Evolutionary conservation across 169 alveolate genomes (phyloP), one percentile per base, ranked within the genome.

Genomic region (Cryptosporidium sp.): DNA sequence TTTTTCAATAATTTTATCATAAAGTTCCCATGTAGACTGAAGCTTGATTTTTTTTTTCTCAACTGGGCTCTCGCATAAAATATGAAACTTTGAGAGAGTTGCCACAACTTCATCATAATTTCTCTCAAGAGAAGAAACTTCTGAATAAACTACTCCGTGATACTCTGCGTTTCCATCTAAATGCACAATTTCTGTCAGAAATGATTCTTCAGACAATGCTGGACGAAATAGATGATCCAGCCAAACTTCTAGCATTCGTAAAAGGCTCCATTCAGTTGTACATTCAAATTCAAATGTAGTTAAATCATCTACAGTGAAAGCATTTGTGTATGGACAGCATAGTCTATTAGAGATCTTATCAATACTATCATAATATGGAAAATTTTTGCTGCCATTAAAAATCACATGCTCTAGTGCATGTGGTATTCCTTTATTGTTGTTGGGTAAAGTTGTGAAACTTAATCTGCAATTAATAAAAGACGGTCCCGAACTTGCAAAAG

Each of bases 81-180:
- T 45, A 80, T 61, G 70, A 62, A 80, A 80, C 33, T 59, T 59
- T 14, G 75, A 59, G 8, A 80, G 41, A 41, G 4, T 26, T 45
- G 73, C 5, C 12, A 80, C 23, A 26, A 80, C 37, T 35, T 65
- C 89, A 80, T 80, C 80, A 67, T 62, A 62, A 33, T 65, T 29
- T 9, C 68, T 62, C 43, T 80, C 89, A 62, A 23, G 43, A 18
- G 89, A 59, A 31, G 75, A 41, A 18, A 80, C 68, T 45, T 80
- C 89, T 29, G 89, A 80, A 48, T 80, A 80, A 26, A 80, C 89
- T 37, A 80, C 89, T 18, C 89, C 89, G 62, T 80, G 89, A 23
- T 62, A 80, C 39, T 80, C 89, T 37, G 80, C 89, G 62, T 80
- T 80, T 33, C 35, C 41, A 33, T 59, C 65, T 31, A 80, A 29